A percentile compares a stretch with the other conserved stretches of the same genome.
Conservation (phyloP, 495 filamentous ascomycete species). For the Trypethelium eluteriae region DNA sequence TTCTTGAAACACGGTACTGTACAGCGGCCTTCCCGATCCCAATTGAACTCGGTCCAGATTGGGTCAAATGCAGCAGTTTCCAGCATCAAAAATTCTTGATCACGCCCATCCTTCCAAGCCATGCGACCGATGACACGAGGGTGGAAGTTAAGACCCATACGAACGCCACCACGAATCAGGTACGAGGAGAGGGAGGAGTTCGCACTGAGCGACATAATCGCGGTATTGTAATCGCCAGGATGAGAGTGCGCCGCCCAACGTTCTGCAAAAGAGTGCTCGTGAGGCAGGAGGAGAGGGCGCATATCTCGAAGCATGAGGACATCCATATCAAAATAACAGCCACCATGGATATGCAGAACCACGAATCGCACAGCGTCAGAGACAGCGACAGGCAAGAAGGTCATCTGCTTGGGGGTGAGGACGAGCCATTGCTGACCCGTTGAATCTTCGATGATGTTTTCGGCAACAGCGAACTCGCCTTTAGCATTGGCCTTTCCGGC, state of each 20-base stretch:
- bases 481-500: constrained; percentile 36
- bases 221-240: constrained; percentile 53
- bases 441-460: constrained; percentile 41
- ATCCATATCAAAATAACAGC: constrained; percentile 53
- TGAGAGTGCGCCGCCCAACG: constrained; percentile 49
- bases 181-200: constrained; percentile 51
- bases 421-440: constrained; percentile 46
- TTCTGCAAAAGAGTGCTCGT: constrained; percentile 47
- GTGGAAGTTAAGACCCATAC: constrained; percentile 55
- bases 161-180: constrained; percentile 47
- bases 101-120: constrained; percentile 49
- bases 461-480: constrained; percentile 41
- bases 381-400: constrained; percentile 35
- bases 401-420: constrained; percentile 48
- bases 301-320: constrained; percentile 50
- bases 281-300: constrained; percentile 45
- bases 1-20: constrained; percentile 49
- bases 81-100: constrained; percentile 48
- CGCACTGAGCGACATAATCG: constrained; percentile 49
- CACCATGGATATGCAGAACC: constrained; percentile 49
- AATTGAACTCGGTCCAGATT: constrained; percentile 52
- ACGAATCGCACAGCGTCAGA: constrained; percentile 45
- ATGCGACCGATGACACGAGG: constrained; percentile 49
- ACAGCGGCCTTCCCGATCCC: constrained; percentile 45
- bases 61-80: constrained; percentile 52